phyloP scores from a whole-genome alignment of 2,329 filamentous ascomycete genomes.

The Fusarium xylarioides region DNA sequence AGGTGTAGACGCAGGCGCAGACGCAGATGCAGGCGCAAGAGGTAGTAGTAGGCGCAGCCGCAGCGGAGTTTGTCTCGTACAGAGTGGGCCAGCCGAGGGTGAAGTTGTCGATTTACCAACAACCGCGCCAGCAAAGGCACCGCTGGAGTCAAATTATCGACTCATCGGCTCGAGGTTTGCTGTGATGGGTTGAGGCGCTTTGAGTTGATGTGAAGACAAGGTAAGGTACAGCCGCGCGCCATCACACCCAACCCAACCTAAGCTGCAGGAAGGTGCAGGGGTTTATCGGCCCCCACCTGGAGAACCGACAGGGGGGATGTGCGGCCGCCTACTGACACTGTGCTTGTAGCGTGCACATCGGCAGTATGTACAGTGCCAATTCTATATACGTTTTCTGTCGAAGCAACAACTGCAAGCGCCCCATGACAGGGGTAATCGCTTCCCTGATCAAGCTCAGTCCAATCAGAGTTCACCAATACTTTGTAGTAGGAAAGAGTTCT shows the following conservation, averaged over 20 bases:
- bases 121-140: conserved; percentile 23
- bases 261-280: conserved; percentile 32
- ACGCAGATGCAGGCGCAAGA: conserved; percentile 14
- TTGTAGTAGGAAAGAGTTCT: conserved; percentile 32
- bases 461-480: conserved; percentile 28
- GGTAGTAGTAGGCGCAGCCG: conserved; percentile 17
- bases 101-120: conserved; percentile 5
- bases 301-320: conserved; percentile 3
- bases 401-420: conserved; percentile 31
- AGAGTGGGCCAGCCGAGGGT: conserved; percentile 28
- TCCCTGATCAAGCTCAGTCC: conserved; percentile 7
- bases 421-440: conserved; percentile 26
- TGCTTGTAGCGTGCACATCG: not conserved
- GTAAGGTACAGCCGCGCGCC: conserved; percentile 40
- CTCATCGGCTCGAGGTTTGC: conserved; percentile 15
- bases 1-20: conserved; percentile 23
- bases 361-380: conserved; percentile 23
- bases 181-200: conserved; percentile 36
- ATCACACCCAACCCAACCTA: conserved; percentile 29
- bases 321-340: conserved; percentile 28
- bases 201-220: conserved; percentile 34
- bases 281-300: conserved; percentile 28
- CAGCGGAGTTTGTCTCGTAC: conserved; percentile 26
- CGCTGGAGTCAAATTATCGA: conserved; percentile 19
- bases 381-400: not conserved